These are phyloP conservation scores for Daldinia loculata DNA, from an alignment of 495 filamentous ascomycete species.

Conservation along the genomic window DNA sequence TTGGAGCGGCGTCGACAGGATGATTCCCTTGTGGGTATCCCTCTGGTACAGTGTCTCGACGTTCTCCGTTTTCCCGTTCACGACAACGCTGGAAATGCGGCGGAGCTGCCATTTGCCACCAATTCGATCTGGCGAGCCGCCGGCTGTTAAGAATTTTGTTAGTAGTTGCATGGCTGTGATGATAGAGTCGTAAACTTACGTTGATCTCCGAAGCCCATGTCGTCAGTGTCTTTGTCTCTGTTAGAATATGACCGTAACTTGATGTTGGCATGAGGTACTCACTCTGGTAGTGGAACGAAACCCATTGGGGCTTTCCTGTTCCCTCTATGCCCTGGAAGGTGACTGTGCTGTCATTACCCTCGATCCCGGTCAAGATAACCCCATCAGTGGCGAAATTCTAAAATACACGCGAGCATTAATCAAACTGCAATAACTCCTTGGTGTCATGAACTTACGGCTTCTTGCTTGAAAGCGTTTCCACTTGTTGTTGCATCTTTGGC, in stretches of 20 bases:
- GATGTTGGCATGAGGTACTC: slow-evolving; percentile 5
- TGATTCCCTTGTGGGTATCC: slow-evolving; percentile 58
- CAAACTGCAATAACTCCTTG: neutral
- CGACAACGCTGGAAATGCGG: slow-evolving; percentile 54
- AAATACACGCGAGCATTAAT: neutral
- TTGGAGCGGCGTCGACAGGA: slow-evolving; percentile 52
- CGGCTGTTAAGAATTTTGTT: slow-evolving; percentile 26
- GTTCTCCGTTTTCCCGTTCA: slow-evolving; percentile 49
- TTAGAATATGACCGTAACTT: slow-evolving; percentile 11
- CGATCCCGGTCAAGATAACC: slow-evolving; percentile 57
- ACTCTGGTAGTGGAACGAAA: slow-evolving; percentile 64
- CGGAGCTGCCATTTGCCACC: slow-evolving; percentile 55
- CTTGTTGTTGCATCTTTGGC: slow-evolving; percentile 51
- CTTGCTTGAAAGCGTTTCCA: slow-evolving; percentile 58
- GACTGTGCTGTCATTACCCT: slow-evolving; percentile 61
- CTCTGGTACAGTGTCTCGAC: slow-evolving; percentile 54
- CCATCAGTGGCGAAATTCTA: slow-evolving; percentile 57
- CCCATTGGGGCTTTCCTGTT: slow-evolving; percentile 61
- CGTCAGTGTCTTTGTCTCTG: slow-evolving; percentile 45
- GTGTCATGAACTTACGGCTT: slow-evolving; percentile 44
- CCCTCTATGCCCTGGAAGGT: slow-evolving; percentile 60
- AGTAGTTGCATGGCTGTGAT: neutral
- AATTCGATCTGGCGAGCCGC: slow-evolving; percentile 53
- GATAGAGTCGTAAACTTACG: slow-evolving; percentile 36
- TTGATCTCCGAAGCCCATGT: slow-evolving; percentile 57